phyloP scores from a whole-genome alignment of 352 stramenopile species.

The Globisporangium nunn region DNA sequence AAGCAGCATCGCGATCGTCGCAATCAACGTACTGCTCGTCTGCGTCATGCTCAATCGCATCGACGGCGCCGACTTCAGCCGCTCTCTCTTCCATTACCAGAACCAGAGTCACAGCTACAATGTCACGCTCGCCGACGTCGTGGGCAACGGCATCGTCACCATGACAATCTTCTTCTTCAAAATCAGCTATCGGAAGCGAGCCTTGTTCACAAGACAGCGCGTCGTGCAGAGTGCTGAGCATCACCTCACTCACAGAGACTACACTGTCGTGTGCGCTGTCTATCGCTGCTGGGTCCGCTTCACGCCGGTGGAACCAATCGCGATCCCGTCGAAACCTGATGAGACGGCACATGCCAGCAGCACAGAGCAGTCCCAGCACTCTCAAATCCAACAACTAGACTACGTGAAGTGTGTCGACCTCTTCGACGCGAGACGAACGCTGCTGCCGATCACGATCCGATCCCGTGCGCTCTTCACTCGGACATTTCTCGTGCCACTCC shows the following conservation, averaged over 20 bases:
- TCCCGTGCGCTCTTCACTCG: conserved; percentile 3
- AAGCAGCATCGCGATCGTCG: conserved; percentile 9
- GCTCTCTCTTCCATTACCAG: conserved; percentile 11
- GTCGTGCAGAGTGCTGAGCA: background rate
- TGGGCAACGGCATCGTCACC: conserved; percentile 20
- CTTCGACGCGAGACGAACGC: background rate
- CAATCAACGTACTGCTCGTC: conserved; percentile 14
- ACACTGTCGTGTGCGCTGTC: conserved; percentile 18
- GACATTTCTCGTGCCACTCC: background rate
- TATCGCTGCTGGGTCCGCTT: conserved; percentile 8
- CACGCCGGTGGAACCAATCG: background rate
- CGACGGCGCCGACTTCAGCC: conserved; percentile 12
- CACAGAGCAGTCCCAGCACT: too few relatives aligned
- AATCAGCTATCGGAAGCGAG: conserved; percentile 20
- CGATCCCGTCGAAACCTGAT: background rate
- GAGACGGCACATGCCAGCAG: background rate
- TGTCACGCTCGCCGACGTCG: conserved; percentile 14
- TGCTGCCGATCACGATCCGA: conserved; percentile 5
- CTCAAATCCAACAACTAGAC: conserved; percentile 7
- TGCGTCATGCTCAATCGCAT: conserved; percentile 18
- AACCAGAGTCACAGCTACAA: conserved; percentile 11
- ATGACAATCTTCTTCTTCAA: conserved; percentile 20
- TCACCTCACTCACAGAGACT: background rate
- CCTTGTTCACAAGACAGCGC: conserved; percentile 1
- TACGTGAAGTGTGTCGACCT: conserved; percentile 3